A percentile compares a stretch with the other conserved stretches of the same genome.
Conservation (phyloP, 176 grass and related monocot species). For the Carex littledalei region DNA sequence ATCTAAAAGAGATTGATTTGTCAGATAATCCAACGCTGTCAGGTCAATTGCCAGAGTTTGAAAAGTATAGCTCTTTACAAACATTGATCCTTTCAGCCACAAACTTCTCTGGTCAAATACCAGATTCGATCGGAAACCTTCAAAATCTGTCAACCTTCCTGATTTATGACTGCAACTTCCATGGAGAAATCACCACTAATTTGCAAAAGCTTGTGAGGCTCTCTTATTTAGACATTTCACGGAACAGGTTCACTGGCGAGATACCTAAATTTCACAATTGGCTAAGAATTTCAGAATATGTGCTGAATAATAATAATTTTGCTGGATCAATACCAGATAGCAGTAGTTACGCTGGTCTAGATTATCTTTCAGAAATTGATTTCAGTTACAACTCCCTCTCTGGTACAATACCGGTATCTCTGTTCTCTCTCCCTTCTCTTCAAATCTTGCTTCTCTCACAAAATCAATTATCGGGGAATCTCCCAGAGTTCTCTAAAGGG, state of each 20-base stretch:
- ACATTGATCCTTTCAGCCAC: conserved; percentile 7
- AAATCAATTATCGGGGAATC: conserved; percentile 31
- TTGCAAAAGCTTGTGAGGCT: conserved; percentile 32
- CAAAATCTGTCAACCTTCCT: conserved; percentile 30
- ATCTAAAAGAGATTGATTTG: conserved; percentile 25
- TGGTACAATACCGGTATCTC: conserved; percentile 25
- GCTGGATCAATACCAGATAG: conserved; percentile 21
- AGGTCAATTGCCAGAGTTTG: conserved; percentile 17
- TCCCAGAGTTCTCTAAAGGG: background rate
- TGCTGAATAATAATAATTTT: conserved; percentile 31
- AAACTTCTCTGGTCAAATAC: conserved; percentile 24
- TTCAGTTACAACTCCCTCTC: conserved; percentile 30
- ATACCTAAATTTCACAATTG: conserved; percentile 32
- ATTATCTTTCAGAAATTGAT: conserved; percentile 19
- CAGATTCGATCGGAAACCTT: conserved; percentile 19
- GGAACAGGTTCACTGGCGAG: conserved; percentile 30
- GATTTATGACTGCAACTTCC: conserved; percentile 23
- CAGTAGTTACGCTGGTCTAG: background rate
- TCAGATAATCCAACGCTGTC: conserved; percentile 19
- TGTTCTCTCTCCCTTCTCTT: conserved; percentile 41
- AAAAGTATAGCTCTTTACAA: conserved; percentile 11
- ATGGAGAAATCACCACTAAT: conserved; percentile 28
- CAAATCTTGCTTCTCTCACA: conserved; percentile 20
- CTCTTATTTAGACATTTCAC: conserved; percentile 39
- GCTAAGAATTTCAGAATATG: conserved; percentile 8